Percentiles rank a stretch among this genome's conserved stretches.
These are phyloP conservation scores for Stentor coeruleus DNA, from an alignment of 73 alveolate genomes.

Conservation along the genomic window DNA sequence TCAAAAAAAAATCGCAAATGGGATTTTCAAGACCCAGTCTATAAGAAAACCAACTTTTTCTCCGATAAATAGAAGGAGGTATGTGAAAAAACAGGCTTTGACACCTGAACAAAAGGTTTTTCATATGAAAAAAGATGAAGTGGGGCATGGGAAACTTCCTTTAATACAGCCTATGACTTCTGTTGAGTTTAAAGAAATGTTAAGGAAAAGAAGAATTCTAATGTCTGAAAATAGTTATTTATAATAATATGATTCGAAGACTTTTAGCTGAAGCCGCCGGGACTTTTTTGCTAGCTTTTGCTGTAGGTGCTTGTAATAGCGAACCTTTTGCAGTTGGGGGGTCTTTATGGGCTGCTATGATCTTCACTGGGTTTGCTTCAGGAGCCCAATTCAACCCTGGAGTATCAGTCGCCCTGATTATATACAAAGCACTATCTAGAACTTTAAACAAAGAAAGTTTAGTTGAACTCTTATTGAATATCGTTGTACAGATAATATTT, in stretches of 20 bases:
- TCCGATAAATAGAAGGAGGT: no score
- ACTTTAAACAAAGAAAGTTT: background rate
- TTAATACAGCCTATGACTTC: no score
- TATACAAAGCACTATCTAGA: background rate
- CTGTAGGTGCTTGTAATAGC: constrained; percentile 7
- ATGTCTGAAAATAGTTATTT: no score
- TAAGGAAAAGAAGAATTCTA: no score
- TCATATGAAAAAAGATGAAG: no score
- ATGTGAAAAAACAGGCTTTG: no score
- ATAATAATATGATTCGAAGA: constrained; percentile 22
- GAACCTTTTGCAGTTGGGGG: constrained; percentile 18
- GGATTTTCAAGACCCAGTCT: no score
- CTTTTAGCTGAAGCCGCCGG: constrained; percentile 27
- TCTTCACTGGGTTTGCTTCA: constrained; percentile 25
- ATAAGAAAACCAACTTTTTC: no score
- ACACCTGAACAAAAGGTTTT: no score
- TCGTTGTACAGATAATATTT: background rate
- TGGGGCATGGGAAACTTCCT: no score
- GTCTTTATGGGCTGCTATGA: constrained; percentile 23
- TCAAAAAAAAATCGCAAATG: no score
- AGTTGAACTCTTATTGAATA: background rate
- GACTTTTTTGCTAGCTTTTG: constrained; percentile 1
- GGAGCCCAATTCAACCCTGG: constrained; percentile 27
- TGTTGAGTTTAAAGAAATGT: no score
- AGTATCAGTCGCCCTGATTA: constrained; percentile 12